These are phyloP conservation scores for Nasturtium officinale DNA, from an alignment of 345 rosid genomes.

Conservation along the genomic window DNA sequence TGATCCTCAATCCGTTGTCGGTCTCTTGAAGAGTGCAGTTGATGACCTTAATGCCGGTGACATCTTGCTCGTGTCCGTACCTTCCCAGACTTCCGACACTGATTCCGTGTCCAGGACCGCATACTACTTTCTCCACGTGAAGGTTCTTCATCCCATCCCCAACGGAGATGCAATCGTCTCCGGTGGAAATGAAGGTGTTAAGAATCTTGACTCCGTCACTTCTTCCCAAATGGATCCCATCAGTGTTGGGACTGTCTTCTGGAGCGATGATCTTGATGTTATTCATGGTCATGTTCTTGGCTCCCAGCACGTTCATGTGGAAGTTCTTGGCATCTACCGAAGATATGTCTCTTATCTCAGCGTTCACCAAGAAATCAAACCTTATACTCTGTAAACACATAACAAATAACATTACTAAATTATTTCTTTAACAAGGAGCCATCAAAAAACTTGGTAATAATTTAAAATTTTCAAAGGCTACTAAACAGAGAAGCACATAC, in stretches of 20 bases:
- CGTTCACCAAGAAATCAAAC: slow-evolving; percentile 35
- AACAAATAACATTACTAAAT: neutral
- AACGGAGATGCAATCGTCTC: slow-evolving; percentile 46
- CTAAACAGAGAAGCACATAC: slow-evolving; percentile 8
- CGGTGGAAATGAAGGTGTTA: slow-evolving; percentile 37
- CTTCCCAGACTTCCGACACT: slow-evolving; percentile 57
- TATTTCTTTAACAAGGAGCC: neutral
- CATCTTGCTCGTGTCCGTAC: slow-evolving; percentile 40
- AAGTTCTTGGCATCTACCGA: slow-evolving; percentile 57
- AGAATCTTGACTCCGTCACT: slow-evolving; percentile 38
- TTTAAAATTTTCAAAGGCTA: neutral
- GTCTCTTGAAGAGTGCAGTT: slow-evolving; percentile 40
- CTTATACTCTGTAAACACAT: slow-evolving; percentile 36
- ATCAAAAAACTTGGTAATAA: neutral
- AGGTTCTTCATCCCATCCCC: slow-evolving; percentile 40
- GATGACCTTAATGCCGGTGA: slow-evolving; percentile 38
- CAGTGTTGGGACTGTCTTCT: slow-evolving; percentile 50
- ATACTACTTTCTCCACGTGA: slow-evolving; percentile 35
- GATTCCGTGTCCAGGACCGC: slow-evolving; percentile 46
- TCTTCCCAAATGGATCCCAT: slow-evolving; percentile 52
- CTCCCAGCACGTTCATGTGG: slow-evolving; percentile 53
- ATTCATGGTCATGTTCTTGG: slow-evolving; percentile 51
- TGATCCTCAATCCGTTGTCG: slow-evolving; percentile 50
- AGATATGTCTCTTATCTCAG: slow-evolving; percentile 43
- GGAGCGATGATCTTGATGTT: slow-evolving; percentile 44